Base-by-base conservation (phyloP, 1,284 basidiomycete species). In the Coniferiporia sulphurascens region DNA sequence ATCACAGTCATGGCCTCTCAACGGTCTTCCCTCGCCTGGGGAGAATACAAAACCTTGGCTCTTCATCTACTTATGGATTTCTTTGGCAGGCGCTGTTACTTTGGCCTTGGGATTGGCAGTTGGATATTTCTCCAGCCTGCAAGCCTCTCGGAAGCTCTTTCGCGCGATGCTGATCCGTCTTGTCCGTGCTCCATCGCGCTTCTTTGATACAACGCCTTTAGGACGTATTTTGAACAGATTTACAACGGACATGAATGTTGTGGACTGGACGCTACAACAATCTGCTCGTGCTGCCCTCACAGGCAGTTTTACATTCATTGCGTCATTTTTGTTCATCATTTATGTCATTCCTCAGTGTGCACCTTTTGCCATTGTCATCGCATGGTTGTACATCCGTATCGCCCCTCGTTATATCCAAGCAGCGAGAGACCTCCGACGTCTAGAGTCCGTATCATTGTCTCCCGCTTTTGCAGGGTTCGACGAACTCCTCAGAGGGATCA, bases 191-290 rank as follows among this genome's bases (percentile, higher is more conserved):
- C 85, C 85, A 4, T 74, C 80, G 19, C 80, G 85, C 5, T 88
- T 87, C 70, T 87, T 87, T 69, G 86, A 88, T 66, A 74, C 81
- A 52, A 88, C 85, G 10, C 87, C 86, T 2, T 79, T 85, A 46
- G 85, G 88, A 13, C 78, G 88, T 34, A 89, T 91, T 64, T 76
- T 91, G 56, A 91, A 91, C 67, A 81, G 90, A 22, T 92, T 92
- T 72, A 88, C 87, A 1, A 78, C 83, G n/a, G 91, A 93, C 67
- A 86, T 91, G 66, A 87, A 86, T 59, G 84, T 81, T 6, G 81
- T 89, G 46, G 87, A 91, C 66, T 76, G 78, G 13, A 78, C 81
- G 0, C 73, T 89, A 1, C 81, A 86, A 65, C 73, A 73, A 58
- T 87, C 85, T 9, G 81, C 79, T 6, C 74, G 82, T 38, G 72